Conservation (phyloP, 1,139 yeast genomes). For the Lizanozyma gosingica region DNA sequence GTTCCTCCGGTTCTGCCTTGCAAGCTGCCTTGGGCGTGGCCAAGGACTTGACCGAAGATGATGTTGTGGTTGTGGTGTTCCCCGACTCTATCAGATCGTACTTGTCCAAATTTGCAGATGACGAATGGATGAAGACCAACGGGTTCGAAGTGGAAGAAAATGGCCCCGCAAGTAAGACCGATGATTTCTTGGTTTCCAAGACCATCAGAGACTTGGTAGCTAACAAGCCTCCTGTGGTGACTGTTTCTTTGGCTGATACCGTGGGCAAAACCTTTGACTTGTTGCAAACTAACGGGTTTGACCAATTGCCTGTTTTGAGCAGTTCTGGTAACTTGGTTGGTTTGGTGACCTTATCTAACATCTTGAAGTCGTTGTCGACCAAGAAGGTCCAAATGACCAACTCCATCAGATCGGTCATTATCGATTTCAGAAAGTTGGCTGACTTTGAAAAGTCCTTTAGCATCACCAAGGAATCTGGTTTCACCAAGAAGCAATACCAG, state of each 20-base stretch:
- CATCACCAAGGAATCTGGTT: slow-evolving; percentile 51
- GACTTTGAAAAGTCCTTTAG: slow-evolving; percentile 61
- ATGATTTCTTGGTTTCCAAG: slow-evolving; percentile 34
- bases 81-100: slow-evolving; percentile 87
- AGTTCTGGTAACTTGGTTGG: slow-evolving; percentile 58
- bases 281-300: slow-evolving; percentile 71
- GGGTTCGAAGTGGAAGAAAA: slow-evolving; percentile 51
- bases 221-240: slow-evolving; percentile 69
- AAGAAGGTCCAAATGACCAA: slow-evolving; percentile 53
- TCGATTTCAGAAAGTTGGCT: slow-evolving; percentile 67
- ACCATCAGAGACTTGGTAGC: slow-evolving; percentile 61
- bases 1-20: slow-evolving; percentile 79
- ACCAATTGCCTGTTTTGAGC: slow-evolving; percentile 70
- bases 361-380: slow-evolving; percentile 60
- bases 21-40: slow-evolving; percentile 73
- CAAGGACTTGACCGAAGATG: slow-evolving; percentile 63
- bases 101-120: slow-evolving; percentile 82
- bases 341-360: slow-evolving; percentile 66
- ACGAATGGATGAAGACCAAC: slow-evolving; percentile 83
- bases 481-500: slow-evolving; percentile 57
- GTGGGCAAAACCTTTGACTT: slow-evolving; percentile 62
- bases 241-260: slow-evolving; percentile 56
- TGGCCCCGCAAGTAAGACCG: slow-evolving; percentile 30
- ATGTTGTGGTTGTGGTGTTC: slow-evolving; percentile 71
- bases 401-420: slow-evolving; percentile 53